Base-by-base conservation (phyloP, 2,329 filamentous ascomycete species). In the Ascochyta viciae-villosae region DNA sequence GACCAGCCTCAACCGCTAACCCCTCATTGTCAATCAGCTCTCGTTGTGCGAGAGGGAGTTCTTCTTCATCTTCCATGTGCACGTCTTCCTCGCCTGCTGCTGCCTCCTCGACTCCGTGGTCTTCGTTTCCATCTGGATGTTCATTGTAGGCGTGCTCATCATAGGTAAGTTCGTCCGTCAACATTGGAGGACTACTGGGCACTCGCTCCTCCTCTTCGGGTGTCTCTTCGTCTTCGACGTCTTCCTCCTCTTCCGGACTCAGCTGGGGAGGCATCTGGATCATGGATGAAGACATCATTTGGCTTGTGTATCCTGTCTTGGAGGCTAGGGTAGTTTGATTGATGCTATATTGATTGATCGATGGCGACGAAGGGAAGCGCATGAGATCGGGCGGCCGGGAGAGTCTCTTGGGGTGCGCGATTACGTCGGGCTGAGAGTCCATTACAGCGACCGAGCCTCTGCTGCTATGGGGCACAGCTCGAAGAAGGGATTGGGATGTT, bases 341-440 rank as follows among this genome's bases (percentile, higher is more conserved):
- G 38, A 77, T 71, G 42, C 69, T 74, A 48, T 74, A 75, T 35
- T 72, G 66, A 37, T 72, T 71, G 15, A 59, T 60, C 2, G 71
- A 73, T 4, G 74, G 69, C 10, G 74, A 78, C 1, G 78, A 78
- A 19, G 70, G 69, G n/a, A 75, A 69, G 5, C 69, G 62, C 8
- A 68, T 50, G 12, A 62, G 57, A 34, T 67, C 70, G n/a, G 71
- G 73, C 22, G 48, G 53, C 22, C 56, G 67, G 6, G 59, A 64
- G 35, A 68, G 57, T 45, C 64, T 68, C 8, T 73, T 67, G 13
- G 65, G 49, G 26, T 70, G 59, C 13, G 58, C 60, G 43, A 58
- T 62, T 15, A 63, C 60, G 9, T 74, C 69, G 10, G 77, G 77
- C 50, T 81, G 80, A 15, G 80, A 82, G 53, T 82, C 76, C 53